These are phyloP conservation scores for Eutrema yunnanense DNA, from an alignment of 345 rosid genomes.

Conservation along the genomic window DNA sequence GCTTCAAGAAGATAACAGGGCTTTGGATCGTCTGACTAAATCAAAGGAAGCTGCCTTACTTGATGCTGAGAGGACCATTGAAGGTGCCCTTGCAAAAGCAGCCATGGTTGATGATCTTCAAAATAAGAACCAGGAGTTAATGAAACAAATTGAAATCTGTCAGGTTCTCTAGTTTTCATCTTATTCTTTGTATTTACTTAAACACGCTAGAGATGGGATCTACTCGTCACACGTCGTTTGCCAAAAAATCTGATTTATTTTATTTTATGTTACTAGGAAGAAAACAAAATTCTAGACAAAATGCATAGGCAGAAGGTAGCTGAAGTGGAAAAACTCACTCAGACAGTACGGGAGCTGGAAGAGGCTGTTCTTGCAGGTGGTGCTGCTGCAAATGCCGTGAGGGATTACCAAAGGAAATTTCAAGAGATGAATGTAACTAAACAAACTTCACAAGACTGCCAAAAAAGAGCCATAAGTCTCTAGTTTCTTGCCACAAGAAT, in stretches of 20 bases:
- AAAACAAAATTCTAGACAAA: slow-evolving; percentile 95
- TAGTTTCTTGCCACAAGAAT: not conserved
- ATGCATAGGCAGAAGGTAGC: slow-evolving; percentile 99
- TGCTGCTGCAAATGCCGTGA: slow-evolving; percentile 98
- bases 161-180: slow-evolving; percentile 50
- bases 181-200: not conserved
- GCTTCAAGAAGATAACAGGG: slow-evolving; percentile 98
- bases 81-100: slow-evolving; percentile 87
- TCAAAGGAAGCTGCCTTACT: slow-evolving; percentile 97
- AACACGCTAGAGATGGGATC: not conserved
- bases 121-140: slow-evolving; percentile 92
- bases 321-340: slow-evolving; percentile 98
- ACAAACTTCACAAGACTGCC: not conserved
- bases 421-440: slow-evolving; percentile 96
- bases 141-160: slow-evolving; percentile 98
- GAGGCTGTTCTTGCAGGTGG: slow-evolving; percentile 99
- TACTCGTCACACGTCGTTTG: not conserved
- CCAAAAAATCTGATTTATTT: not conserved
- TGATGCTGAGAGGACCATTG: slow-evolving; percentile 93
- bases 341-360: slow-evolving; percentile 94
- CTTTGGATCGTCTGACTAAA: slow-evolving; percentile 96
- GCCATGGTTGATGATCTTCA: slow-evolving; percentile 99
- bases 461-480: not conserved
- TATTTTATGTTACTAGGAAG: slow-evolving; percentile 55
- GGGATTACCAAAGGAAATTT: slow-evolving; percentile 96